Base-by-base conservation (phyloP, 441 rosid genomes). In the Kokia cookei region DNA sequence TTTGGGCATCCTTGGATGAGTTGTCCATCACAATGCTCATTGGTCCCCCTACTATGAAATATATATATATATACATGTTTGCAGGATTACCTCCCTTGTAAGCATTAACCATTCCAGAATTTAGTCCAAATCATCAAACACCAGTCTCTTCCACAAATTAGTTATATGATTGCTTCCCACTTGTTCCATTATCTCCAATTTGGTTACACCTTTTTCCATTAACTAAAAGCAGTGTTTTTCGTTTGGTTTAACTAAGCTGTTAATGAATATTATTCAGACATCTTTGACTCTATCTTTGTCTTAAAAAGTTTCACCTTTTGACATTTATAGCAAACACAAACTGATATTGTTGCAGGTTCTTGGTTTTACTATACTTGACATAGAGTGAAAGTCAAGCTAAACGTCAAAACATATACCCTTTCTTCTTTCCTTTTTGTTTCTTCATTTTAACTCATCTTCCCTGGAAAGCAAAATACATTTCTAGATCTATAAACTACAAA, bases 171-270 rank as follows among this genome's bases (percentile, higher is more conserved):
- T 50, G 59, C 24, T 67, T 65, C 15, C 3, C 14, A 26, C 3
- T 48, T 64, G 50, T 64, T 40, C 51, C 51, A 66, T 29, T 50
- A 15, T 68, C 59, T 29, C 15, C 42, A n/a, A 15, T 50, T 29
- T 68, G 72, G 72, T 68, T 50, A 50, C 0, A 68, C 50, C 59
- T 50, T 26, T 68, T 68, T 68, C 72, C 37, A 32, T 32, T 32
- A 32, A 5, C 37, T 32, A 5, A 32, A 32, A 32, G 37, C 37
- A 32, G 37, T 5, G 37, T 32, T 32, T 32, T 32, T 32, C 5
- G 37, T 32, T 32, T 4, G 37, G 37, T 32, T 32, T 32, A 32
- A 32, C 7, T 32, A 32, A 32, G 37, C 1, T 32, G 37, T 32
- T 32, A 32, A 5, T 32, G 37, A 32, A 1, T 32, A 32, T 32